Evolutionary conservation across 192 early-diverging fungal genomes (phyloP).

Genomic region (Irineochytrium annulatum): DNA sequence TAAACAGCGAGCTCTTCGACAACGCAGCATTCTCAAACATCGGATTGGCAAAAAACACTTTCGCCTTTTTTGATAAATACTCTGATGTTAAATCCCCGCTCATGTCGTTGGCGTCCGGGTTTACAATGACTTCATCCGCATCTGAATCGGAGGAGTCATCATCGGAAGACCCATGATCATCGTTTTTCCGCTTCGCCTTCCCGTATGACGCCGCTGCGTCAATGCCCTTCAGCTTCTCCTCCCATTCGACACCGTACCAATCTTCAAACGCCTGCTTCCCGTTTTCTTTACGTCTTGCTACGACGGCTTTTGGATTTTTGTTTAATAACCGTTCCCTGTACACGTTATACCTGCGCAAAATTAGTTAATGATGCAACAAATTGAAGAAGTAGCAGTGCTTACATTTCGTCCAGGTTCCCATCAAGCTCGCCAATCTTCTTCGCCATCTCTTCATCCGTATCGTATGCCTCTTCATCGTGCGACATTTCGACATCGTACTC

Average conservation of each 20-base stretch:
- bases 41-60: conserved; percentile 95
- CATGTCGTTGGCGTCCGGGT: conserved; percentile 50
- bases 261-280: conserved; percentile 54
- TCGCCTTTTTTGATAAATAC: conserved; percentile 73
- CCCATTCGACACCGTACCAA: conserved; percentile 54
- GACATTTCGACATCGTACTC: conserved; percentile 34
- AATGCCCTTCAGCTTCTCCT: conserved; percentile 36
- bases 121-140: conserved; percentile 34
- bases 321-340: conserved; percentile 70
- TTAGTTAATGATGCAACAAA: neutral
- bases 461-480: conserved; percentile 28
- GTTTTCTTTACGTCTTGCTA: conserved; percentile 61
- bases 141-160: conserved; percentile 27
- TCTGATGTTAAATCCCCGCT: conserved; percentile 22
- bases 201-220: conserved; percentile 24
- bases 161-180: conserved; percentile 32
- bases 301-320: conserved; percentile 70
- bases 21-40: conserved; percentile 68
- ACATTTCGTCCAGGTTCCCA: conserved; percentile 56
- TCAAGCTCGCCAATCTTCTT: conserved; percentile 29
- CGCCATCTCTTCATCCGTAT: conserved; percentile 36
- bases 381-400: conserved; percentile 2
- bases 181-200: conserved; percentile 41
- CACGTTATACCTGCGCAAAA: conserved; percentile 54
- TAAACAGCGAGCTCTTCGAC: conserved; percentile 23